These are phyloP conservation scores for Blastobotrys robertii DNA, from an alignment of 805 yeast species.

Conservation along the genomic window DNA sequence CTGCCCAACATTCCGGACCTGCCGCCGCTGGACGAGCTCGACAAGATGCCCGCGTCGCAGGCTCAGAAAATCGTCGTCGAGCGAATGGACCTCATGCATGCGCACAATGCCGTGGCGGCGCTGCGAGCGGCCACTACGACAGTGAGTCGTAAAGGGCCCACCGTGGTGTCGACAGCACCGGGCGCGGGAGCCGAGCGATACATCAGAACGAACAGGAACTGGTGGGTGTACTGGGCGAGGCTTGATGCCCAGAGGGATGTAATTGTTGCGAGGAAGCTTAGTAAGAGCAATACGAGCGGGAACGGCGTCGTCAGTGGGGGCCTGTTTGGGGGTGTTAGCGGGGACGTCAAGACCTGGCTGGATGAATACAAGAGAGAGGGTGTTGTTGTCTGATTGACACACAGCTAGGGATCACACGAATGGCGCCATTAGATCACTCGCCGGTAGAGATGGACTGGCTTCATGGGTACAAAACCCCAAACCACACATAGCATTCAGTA, in stretches of 20 bases:
- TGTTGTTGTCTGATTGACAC: slow-evolving; percentile 3
- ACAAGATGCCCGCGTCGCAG: slow-evolving; percentile 6
- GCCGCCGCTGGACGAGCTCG: slow-evolving; percentile 10
- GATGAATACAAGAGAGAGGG: slow-evolving; percentile 18
- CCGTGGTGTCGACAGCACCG: background rate
- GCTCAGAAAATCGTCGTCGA: slow-evolving; percentile 8
- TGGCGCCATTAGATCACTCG: too few species aligned
- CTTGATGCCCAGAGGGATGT: slow-evolving; percentile 14
- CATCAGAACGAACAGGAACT: slow-evolving; percentile 15
- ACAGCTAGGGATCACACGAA: too few species aligned
- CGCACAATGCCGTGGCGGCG: slow-evolving; percentile 12
- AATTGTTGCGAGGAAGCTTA: slow-evolving; percentile 19
- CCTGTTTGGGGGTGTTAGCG: slow-evolving; percentile 19
- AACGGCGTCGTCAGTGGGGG: slow-evolving; percentile 7
- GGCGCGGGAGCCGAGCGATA: slow-evolving; percentile 15
- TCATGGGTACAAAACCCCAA: too few species aligned
- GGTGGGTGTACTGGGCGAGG: slow-evolving; percentile 24
- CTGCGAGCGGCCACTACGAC: background rate
- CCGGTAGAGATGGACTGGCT: too few species aligned
- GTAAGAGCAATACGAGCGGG: slow-evolving; percentile 7
- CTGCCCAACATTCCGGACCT: slow-evolving; percentile 15
- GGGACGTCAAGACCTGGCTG: slow-evolving; percentile 21
- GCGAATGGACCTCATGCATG: slow-evolving; percentile 14
- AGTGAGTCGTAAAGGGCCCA: slow-evolving; percentile 4
- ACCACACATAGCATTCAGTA: too few species aligned